These are phyloP conservation scores for Coemansia sp. DNA, from an alignment of 192 early-diverging fungal genomes.

Conservation along the genomic window DNA sequence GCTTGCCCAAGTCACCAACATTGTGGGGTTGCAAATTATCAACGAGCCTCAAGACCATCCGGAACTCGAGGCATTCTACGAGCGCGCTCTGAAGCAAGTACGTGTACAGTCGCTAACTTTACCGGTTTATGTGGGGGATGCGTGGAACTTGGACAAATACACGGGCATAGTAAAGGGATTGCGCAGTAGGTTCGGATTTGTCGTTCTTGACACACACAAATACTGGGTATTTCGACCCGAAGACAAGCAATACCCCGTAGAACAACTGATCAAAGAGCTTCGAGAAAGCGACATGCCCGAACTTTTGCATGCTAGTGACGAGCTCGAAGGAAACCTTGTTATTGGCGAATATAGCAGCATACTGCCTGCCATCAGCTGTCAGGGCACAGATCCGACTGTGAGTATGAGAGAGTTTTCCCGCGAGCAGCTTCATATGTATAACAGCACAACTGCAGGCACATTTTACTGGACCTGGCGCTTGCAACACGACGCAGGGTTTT, in stretches of 20 bases:
- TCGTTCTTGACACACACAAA: slow-evolving; percentile 11
- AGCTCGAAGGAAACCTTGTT: slow-evolving; percentile 8
- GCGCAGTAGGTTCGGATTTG: slow-evolving; percentile 2
- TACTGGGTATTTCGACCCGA: slow-evolving; percentile 17
- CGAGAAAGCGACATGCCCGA: slow-evolving; percentile 1
- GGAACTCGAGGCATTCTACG: slow-evolving; percentile 7
- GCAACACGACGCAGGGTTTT: slow-evolving; percentile 19
- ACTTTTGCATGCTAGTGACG: slow-evolving; percentile 5
- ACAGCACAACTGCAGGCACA: slow-evolving; percentile 6
- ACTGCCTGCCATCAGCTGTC: slow-evolving; percentile 14
- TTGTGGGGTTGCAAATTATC: slow-evolving; percentile 14
- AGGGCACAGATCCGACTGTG: slow-evolving; percentile 11
- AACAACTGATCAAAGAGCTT: slow-evolving; percentile 3
- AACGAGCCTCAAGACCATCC: slow-evolving; percentile 15
- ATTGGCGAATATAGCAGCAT: slow-evolving; percentile 18
- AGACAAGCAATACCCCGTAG: slow-evolving; percentile 6
- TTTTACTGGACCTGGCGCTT: slow-evolving; percentile 22
- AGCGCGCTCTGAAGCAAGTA: slow-evolving; percentile 1
- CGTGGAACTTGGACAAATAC: slow-evolving; percentile 11
- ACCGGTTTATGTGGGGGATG: slow-evolving; percentile 16
- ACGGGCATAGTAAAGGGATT: not conserved
- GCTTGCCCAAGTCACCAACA: slow-evolving; percentile 10
- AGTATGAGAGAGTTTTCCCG: slow-evolving; percentile 11
- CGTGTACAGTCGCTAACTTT: not conserved
- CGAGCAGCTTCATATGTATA: slow-evolving; percentile 7